Evolutionary conservation across 257 asterid genomes (phyloP).

Genomic region (Rauvolfia tetraphylla): DNA sequence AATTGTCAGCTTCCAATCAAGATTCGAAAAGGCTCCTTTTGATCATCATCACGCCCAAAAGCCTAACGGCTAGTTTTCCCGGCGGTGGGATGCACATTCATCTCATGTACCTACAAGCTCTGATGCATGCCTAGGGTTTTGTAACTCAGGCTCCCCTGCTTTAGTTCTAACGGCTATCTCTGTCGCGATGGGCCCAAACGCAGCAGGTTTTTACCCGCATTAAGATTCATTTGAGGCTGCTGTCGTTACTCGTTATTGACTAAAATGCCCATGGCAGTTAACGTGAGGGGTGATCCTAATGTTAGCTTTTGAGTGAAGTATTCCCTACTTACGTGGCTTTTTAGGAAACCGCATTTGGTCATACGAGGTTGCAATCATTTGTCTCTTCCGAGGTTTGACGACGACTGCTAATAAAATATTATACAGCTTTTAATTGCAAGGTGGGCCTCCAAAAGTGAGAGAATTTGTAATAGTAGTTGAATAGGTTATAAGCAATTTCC

Average conservation of each 20-base stretch:
- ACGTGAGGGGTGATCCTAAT: neutral
- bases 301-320: neutral
- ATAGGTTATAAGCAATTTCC: too few species aligned
- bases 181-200: constrained; percentile 38
- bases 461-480: too few species aligned
- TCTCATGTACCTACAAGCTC: constrained; percentile 1
- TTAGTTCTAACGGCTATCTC: constrained; percentile 67
- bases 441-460: too few species aligned
- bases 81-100: constrained; percentile 11
- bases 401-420: neutral
- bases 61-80: constrained; percentile 78
- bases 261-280: neutral
- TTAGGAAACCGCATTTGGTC: neutral
- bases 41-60: neutral
- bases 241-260: neutral
- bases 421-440: neutral
- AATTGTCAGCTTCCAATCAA: constrained; percentile 37
- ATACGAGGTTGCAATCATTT: neutral
- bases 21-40: constrained; percentile 21
- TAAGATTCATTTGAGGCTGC: neutral
- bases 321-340: neutral
- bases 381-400: neutral
- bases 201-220: constrained; percentile 1
- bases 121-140: constrained; percentile 25
- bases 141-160: constrained; percentile 18